Base-by-base conservation (phyloP, 2,329 filamentous ascomycete genomes). In the Fusarium nelsonii region DNA sequence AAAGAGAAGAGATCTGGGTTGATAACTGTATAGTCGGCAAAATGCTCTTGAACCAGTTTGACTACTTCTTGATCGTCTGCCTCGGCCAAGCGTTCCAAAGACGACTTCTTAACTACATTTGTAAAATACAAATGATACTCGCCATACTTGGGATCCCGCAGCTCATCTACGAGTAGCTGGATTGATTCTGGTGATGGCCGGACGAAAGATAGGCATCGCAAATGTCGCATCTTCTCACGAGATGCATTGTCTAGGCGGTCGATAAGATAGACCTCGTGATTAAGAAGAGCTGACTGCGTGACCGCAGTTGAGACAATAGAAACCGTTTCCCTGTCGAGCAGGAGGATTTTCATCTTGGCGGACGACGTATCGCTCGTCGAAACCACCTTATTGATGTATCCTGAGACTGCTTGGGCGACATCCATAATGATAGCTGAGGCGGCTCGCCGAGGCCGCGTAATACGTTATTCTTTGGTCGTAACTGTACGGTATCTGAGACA, bases 81-180 rank as follows among this genome's bases (percentile, higher is more conserved):
- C 83, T 99, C 97, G 34, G 96, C 96, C 43, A 99, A 84, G 43
- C 96, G 89, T 79, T 99, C 96, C 26, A 99, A 85, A 0, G 95
- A 92, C 3, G 96, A 98, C 81, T 99, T 99, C 80, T 97, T 97
- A 76, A 96, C 91, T 62, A 99, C 92, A 78, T 99, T 99, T 84
- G 94, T 98, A 80, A 99, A 97, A 80, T 97, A 97, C 58, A 99
- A 87, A 76, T 97, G 90, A 81, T 99, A 99, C 82, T 99, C 96
- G 70, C 96, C 95, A 74, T 99, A 99, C 78, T 94, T 97, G 6
- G 96, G 97, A 50, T 98, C 95, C 64, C 96, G 88, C 58, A 99
- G 86, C 82, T 99, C 96, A 76, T 99, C 96, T 72, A 99, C 95
- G 54, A 99, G 87, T 67, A 92, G 88, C 77, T 99, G 94, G 76